phyloP scores from a whole-genome alignment of 345 rosid species.

The Eutrema japonicum region DNA sequence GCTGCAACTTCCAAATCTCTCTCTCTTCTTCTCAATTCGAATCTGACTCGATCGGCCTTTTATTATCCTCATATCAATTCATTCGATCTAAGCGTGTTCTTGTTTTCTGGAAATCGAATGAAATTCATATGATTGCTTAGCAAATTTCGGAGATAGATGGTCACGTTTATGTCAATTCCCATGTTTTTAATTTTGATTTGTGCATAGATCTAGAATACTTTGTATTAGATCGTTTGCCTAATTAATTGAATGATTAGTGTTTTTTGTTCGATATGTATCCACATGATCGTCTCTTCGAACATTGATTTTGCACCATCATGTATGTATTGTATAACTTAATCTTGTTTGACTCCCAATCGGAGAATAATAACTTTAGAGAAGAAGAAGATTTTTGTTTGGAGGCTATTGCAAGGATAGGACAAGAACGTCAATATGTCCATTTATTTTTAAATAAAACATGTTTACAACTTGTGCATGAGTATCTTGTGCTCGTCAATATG shows the following conservation, averaged over 20 bases:
- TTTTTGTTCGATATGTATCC: conserved; percentile 22
- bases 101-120: not conserved
- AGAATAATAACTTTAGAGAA: not conserved
- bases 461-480: too few species aligned
- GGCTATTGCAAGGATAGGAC: too few species aligned
- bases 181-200: not conserved
- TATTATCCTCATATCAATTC: not conserved
- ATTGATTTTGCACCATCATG: not conserved
- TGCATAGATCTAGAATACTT: not conserved
- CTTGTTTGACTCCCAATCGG: not conserved
- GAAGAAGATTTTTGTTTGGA: too few species aligned
- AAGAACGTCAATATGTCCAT: too few species aligned
- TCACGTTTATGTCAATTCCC: not conserved
- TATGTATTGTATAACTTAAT: not conserved
- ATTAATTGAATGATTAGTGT: conserved; percentile 5
- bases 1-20: conserved; percentile 15
- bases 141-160: not conserved
- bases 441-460: too few species aligned
- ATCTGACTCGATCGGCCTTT: not conserved
- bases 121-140: conserved; percentile 1
- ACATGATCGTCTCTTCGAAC: not conserved
- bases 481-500: too few species aligned
- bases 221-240: not conserved
- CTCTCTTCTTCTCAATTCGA: conserved; percentile 46
- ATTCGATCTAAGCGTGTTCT: not conserved